Evolutionary conservation across 331 rosid species (phyloP), one percentile per base, ranked within the genome.

Genomic region (Dryas integrifolia): DNA sequence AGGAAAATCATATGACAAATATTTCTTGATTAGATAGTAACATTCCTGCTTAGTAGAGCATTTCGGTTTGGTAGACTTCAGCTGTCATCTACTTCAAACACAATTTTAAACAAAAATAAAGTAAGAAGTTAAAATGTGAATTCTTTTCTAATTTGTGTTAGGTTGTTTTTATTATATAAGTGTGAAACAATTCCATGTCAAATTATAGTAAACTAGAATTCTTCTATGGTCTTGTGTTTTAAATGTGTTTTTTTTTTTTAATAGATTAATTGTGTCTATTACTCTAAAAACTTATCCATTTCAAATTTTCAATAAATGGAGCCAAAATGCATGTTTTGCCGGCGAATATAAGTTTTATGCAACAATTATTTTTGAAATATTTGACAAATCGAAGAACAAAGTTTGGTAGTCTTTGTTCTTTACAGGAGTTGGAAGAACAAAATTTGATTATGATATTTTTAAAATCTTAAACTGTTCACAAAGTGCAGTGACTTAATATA

Each of bases 401-500:
- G 35, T 30, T 30, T 30, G 35, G 35, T 30, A 30, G 35, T 2
- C 5, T 30, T 35, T 5, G 24, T 12, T 30, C 12, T 4, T 58
- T 58, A 35, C 11, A 9, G 11, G 52, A 48, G 4, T 12, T 3
- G 15, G 15, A 48, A 48, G 56, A 30, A 30, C 35, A 30, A 50
- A 26, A 58, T 58, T 11, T 5, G 41, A 48, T 11, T 18, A 6
- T 55, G 39, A 15, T 5, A 3, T 15, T 46, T 15, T 2, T 66
- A 30, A 9, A 30, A 30, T 30, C 35, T 30, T 30, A 38, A 43
- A 41, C 13, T 72, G 24, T 48, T 84, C 50, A 80, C 26, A 44
- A 40, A 72, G 38, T 55, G 59, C 65, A 39, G 59, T 74, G 50
- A 68, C 69, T 38, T 53, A 11, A 57, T 79, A 66, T 72, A 91